These are phyloP conservation scores for Mangifera indica DNA, from an alignment of 345 rosid species.

Conservation along the genomic window DNA sequence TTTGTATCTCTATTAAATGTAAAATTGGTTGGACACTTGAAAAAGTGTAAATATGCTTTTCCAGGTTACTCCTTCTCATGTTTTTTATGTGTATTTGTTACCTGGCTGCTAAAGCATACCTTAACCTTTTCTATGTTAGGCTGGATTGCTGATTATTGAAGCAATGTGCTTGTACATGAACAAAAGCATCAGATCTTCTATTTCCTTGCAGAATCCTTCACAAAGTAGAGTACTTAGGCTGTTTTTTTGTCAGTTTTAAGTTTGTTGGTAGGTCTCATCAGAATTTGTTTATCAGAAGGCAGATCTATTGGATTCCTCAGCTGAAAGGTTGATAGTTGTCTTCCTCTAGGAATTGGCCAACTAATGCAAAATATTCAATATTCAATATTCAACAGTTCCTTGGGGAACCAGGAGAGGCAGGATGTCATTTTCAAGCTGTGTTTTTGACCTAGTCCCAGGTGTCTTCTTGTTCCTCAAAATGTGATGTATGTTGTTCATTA, in stretches of 20 bases:
- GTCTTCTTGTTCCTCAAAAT: not conserved
- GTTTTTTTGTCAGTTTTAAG: too few species aligned
- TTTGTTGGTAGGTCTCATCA: constrained; percentile 8
- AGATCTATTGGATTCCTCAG: not conserved
- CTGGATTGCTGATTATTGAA: not conserved
- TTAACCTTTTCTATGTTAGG: not conserved
- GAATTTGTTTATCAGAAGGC: not conserved
- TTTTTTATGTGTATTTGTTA: not conserved
- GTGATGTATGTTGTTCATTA: not conserved
- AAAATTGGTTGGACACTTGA: not conserved
- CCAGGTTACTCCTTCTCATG: not conserved
- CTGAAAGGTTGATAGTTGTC: not conserved
- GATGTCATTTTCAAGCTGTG: constrained; percentile 1
- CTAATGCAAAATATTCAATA: too few species aligned
- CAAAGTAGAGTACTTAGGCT: not conserved
- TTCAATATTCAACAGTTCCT: not conserved
- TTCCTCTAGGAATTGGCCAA: not conserved
- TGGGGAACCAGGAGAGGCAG: not conserved
- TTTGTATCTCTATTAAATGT: not conserved
- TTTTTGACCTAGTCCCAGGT: not conserved
- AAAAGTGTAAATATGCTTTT: constrained; percentile 1
- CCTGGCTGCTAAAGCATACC: constrained; percentile 1
- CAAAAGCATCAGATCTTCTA: not conserved
- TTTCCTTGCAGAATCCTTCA: not conserved
- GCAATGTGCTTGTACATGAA: not conserved